These are phyloP conservation scores for Rhizoctonia solani DNA, from an alignment of 1,284 basidiomycete species.

Conservation along the genomic window DNA sequence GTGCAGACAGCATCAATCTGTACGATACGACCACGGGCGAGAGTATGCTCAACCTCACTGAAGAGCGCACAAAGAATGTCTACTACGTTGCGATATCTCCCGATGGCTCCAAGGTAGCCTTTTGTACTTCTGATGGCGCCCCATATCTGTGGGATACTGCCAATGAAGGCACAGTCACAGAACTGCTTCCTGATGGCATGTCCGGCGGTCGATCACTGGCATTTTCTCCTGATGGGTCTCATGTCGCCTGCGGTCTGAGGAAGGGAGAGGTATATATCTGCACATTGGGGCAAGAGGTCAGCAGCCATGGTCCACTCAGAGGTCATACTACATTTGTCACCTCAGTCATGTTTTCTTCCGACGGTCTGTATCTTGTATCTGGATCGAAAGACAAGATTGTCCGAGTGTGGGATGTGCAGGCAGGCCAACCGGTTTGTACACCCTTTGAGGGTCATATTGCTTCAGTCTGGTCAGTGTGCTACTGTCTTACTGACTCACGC, in stretches of 20 bases:
- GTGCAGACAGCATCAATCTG: neutral
- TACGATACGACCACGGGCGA: neutral
- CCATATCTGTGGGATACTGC: neutral
- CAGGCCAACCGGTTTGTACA: neutral
- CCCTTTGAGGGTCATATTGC: neutral
- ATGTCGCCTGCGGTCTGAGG: no score
- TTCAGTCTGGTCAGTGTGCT: conserved; percentile 2
- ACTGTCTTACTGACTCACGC: neutral
- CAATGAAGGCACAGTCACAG: neutral
- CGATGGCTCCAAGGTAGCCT: neutral
- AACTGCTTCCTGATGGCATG: neutral
- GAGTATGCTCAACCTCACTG: neutral
- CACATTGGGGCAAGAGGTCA: no score
- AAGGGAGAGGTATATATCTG: no score
- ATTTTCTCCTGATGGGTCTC: no score
- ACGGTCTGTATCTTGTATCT: conserved; percentile 5
- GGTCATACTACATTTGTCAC: neutral
- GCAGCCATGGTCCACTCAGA: neutral
- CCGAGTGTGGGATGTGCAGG: conserved; percentile 16
- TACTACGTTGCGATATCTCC: neutral
- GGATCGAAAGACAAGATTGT: neutral
- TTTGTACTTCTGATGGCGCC: neutral
- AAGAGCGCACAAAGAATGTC: neutral
- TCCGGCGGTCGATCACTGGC: no score
- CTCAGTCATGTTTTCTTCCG: conserved; percentile 13